A percentile compares a stretch with the other conserved stretches of the same genome.
Conservation (phyloP, 2,329 filamentous ascomycete species). For the Fusarium albosuccineum region DNA sequence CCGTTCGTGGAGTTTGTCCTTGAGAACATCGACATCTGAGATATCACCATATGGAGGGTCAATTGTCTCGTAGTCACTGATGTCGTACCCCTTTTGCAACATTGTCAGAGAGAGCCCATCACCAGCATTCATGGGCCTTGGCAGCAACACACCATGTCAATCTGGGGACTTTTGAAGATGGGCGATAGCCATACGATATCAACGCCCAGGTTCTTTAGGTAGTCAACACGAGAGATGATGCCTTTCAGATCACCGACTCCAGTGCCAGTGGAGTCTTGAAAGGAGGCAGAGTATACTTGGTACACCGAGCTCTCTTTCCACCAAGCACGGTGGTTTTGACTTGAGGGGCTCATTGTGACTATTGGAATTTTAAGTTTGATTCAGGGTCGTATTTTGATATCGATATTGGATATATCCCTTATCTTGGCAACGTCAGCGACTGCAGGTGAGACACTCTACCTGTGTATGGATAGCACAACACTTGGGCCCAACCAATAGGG, state of each 20-base stretch:
- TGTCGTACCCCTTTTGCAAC: slow-evolving; percentile 72
- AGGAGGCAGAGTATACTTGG: slow-evolving; percentile 73
- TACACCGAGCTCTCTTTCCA: slow-evolving; percentile 73
- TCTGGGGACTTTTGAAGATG: slow-evolving; percentile 66
- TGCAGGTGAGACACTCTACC: slow-evolving; percentile 22
- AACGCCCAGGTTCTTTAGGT: slow-evolving; percentile 67
- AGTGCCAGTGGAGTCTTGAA: slow-evolving; percentile 69
- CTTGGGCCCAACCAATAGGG: slow-evolving; percentile 25
- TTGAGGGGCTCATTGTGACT: slow-evolving; percentile 41
- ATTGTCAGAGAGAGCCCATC: neutral
- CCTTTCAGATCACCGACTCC: slow-evolving; percentile 69
- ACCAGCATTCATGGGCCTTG: neutral
- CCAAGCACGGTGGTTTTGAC: slow-evolving; percentile 56
- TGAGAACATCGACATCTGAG: slow-evolving; percentile 73
- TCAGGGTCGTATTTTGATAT: no score
- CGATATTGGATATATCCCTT: neutral
- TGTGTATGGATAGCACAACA: slow-evolving; percentile 15
- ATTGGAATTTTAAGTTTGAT: neutral
- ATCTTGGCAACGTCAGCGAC: slow-evolving; percentile 15
- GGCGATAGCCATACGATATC: slow-evolving; percentile 70
- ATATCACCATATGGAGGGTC: slow-evolving; percentile 76
- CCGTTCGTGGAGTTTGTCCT: slow-evolving; percentile 69
- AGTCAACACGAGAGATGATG: slow-evolving; percentile 68
- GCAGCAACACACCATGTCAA: slow-evolving; percentile 68
- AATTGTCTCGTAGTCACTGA: slow-evolving; percentile 76